Percentiles rank a stretch among this genome's conserved stretches.
Conservation (phyloP, 2,329 filamentous ascomycete genomes). For the Plectosphaerella cucumerina region DNA sequence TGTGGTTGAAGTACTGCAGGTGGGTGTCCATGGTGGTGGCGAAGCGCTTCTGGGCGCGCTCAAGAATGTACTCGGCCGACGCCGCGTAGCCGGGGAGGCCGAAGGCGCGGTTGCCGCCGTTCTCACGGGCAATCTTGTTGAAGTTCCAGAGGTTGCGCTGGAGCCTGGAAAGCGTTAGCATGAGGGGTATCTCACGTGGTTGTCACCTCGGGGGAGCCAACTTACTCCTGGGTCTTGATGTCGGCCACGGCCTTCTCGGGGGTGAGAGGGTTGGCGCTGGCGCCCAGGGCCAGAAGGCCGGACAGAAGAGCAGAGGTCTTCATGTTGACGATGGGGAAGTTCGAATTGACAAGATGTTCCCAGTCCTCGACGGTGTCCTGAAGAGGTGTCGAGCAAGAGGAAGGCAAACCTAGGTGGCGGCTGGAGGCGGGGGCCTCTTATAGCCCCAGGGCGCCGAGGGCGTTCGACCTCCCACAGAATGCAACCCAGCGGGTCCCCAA, state of each 20-base stretch:
- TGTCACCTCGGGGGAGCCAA: too few relatives aligned
- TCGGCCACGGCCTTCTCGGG: conserved; percentile 34
- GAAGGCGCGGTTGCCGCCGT: conserved; percentile 39
- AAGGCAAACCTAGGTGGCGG: neutral
- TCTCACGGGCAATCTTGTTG: conserved; percentile 47
- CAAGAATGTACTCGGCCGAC: conserved; percentile 52
- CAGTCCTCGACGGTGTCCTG: neutral
- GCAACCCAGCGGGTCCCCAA: neutral
- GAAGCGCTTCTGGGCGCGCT: conserved; percentile 34
- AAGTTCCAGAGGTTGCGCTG: conserved; percentile 50
- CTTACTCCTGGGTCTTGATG: conserved; percentile 32
- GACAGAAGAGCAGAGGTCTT: conserved; percentile 12
- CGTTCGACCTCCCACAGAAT: neutral
- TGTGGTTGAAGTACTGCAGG: conserved; percentile 42
- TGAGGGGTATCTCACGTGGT: too few relatives aligned
- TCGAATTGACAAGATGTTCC: neutral
- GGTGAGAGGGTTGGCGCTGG: conserved; percentile 24
- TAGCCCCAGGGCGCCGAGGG: neutral
- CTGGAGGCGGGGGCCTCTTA: neutral
- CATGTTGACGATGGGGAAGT: conserved; percentile 5
- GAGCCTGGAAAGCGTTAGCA: conserved; percentile 31
- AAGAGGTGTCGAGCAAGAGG: neutral
- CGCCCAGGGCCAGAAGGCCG: conserved; percentile 9
- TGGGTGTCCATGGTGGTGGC: conserved; percentile 36
- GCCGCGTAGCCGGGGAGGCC: conserved; percentile 41